Base-by-base conservation (phyloP, 1,284 basidiomycete genomes). In the Cutaneotrichosporon spelunceum region DNA sequence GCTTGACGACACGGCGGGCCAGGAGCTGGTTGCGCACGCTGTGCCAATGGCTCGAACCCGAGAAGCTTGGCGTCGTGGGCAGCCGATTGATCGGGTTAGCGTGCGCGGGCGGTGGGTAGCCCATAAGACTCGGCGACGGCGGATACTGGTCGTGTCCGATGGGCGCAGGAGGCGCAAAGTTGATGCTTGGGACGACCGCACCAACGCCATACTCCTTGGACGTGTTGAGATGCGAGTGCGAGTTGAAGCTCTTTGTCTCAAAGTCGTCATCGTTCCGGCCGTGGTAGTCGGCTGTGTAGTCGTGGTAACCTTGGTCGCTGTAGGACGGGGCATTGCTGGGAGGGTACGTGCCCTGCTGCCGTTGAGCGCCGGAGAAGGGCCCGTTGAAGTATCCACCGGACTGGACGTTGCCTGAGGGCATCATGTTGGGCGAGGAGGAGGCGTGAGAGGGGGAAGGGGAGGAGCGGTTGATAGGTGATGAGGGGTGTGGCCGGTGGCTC, bases 1-100 rank as follows among this genome's bases (percentile, higher is more conserved):
- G 87, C 68, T 88, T 86, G 58, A 91, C 83, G 42, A 89, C 89
- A 59, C 80, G 70, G 47, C 68, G 58, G 49, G 74, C 71, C 14
- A 77, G 65, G 9, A 75, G 64, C 53, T 74, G 70, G 36, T 72
- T 72, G 34, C 74, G 62, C 64, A 74, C 70, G 13, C 50, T 45
- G 60, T 76, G 74, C 75, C 75, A 76, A 58, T 72, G 69, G 2
- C 67, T 68, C 24, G 70, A 70, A 10, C 73, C 75, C n/a, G 70
- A 69, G 50, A 63, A 69, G 10, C 65, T 13, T 57, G 45, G 45
- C 21, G 26, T 66, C 53, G 62, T 56, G 5, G 68, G 67, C 23
- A 67, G 59, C 45, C 52, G 48, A 26, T 27, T 48, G 6, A 30
- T 33, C 29, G 45, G 23, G 11, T 26, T 16, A 27, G 23, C 7